These are phyloP conservation scores for Symbiodinium natans DNA, from an alignment of 73 alveolate species.

Conservation along the genomic window DNA sequence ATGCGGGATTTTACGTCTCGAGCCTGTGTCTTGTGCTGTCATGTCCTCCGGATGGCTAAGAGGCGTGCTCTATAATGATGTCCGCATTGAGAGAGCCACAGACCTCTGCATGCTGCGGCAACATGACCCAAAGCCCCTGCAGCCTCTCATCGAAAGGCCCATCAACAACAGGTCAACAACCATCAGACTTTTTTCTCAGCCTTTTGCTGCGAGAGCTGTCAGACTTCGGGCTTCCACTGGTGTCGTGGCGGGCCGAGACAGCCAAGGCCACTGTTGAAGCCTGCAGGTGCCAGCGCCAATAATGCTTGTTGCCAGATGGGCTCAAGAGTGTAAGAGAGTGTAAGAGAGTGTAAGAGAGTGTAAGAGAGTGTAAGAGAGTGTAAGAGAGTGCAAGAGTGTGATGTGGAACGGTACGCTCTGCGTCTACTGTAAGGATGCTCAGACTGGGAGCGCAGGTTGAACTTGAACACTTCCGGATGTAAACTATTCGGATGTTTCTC, in stretches of 20 bases:
- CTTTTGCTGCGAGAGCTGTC: too few relatives aligned
- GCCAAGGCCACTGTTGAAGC: slow-evolving; percentile 69
- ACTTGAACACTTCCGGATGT: too few relatives aligned
- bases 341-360: too few relatives aligned
- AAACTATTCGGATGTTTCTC: neutral
- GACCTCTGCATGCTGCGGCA: neutral
- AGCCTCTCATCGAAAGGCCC: too few relatives aligned
- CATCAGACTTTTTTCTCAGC: neutral
- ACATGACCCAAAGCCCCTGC: too few relatives aligned
- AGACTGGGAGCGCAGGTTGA: too few relatives aligned
- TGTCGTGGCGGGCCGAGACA: slow-evolving; percentile 71
- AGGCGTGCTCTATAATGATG: slow-evolving; percentile 34
- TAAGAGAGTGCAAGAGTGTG: too few relatives aligned
- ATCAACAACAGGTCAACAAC: too few relatives aligned
- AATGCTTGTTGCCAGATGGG: neutral
- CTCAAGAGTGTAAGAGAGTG: too few relatives aligned
- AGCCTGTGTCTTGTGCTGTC: neutral
- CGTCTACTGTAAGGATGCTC: too few relatives aligned
- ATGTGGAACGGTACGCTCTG: too few relatives aligned
- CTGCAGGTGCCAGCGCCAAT: neutral
- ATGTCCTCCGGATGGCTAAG: neutral
- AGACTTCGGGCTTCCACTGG: slow-evolving; percentile 35
- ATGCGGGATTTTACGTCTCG: neutral
- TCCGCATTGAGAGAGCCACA: slow-evolving; percentile 88
- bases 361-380: too few relatives aligned